Evolutionary conservation across 1,284 basidiomycete species (phyloP).

Genomic region (Microbotryomycetes sp.): DNA sequence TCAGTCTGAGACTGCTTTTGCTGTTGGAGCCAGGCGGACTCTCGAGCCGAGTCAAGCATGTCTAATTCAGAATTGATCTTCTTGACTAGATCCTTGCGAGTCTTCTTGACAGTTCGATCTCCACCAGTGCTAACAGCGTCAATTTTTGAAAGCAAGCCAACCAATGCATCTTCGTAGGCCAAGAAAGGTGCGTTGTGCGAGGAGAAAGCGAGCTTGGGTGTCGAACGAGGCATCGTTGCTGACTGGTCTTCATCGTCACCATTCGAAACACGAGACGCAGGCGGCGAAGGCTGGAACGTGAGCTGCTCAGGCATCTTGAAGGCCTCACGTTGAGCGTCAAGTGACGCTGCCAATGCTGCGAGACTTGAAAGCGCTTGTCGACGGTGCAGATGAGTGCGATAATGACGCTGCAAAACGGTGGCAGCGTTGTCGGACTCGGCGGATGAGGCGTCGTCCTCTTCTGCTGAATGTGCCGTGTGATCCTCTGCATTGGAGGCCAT

Average conservation of each 20-base stretch:
- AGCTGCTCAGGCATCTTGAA: constrained; percentile 13
- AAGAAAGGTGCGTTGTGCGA: constrained; percentile 54
- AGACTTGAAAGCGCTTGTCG: constrained; percentile 19
- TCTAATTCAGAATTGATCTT: constrained; percentile 58
- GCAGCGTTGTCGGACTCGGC: too few relatives aligned
- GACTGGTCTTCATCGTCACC: too few relatives aligned
- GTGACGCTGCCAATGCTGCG: constrained; percentile 6
- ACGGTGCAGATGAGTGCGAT: constrained; percentile 14
- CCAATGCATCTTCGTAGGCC: constrained; percentile 56
- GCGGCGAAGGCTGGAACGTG: constrained; percentile 11
- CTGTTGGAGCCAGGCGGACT: constrained; percentile 43
- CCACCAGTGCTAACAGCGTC: constrained; percentile 63
- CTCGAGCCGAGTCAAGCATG: constrained; percentile 48
- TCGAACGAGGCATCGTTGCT: too few relatives aligned
- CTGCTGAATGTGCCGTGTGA: too few relatives aligned
- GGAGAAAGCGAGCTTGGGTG: constrained; percentile 49
- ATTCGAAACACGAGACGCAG: too few relatives aligned
- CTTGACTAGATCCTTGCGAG: constrained; percentile 55
- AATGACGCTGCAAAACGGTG: constrained; percentile 17
- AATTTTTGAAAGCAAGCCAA: constrained; percentile 56
- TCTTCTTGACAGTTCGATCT: constrained; percentile 52
- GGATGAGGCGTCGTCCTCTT: too few relatives aligned
- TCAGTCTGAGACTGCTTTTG: constrained; percentile 1
- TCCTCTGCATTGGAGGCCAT: too few relatives aligned
- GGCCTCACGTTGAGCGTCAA: constrained; percentile 5